Conservation (phyloP, 495 filamentous ascomycete species). For the Penicillium steckii region DNA sequence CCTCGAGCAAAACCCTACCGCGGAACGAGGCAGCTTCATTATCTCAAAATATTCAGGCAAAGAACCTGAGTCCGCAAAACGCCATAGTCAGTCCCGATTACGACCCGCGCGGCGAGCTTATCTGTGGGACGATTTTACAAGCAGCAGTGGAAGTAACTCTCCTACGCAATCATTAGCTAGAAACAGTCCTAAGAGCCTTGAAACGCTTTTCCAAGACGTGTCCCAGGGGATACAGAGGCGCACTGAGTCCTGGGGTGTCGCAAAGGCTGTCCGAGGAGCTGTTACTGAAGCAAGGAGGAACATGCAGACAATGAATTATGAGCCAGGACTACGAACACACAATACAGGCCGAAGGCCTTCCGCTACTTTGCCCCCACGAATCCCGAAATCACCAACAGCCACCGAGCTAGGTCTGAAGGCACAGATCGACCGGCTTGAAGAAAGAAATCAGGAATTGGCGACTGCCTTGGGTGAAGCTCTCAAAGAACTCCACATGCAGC, state of each 20-base stretch:
- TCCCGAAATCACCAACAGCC: conserved; percentile 6
- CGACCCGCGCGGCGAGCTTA: conserved; percentile 30
- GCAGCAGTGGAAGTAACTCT: conserved; percentile 29
- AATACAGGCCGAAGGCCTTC: conserved; percentile 3
- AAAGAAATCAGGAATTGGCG: conserved; percentile 71
- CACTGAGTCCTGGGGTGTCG: conserved; percentile 84
- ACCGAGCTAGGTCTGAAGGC: conserved; percentile 25
- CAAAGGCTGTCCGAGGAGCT: conserved; percentile 86
- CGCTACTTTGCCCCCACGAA: not conserved
- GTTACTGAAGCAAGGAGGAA: conserved; percentile 78
- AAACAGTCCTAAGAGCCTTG: conserved; percentile 63
- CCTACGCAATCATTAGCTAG: conserved; percentile 52
- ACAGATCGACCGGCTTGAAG: conserved; percentile 54
- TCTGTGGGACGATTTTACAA: conserved; percentile 34
- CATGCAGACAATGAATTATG: conserved; percentile 61
- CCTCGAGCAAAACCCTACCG: conserved; percentile 71
- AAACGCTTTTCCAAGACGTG: conserved; percentile 79
- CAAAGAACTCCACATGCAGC: conserved; percentile 56
- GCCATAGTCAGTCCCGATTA: conserved; percentile 28
- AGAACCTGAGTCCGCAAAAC: conserved; percentile 45
- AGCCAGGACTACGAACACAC: conserved; percentile 27
- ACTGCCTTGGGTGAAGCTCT: conserved; percentile 70
- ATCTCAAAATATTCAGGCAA: conserved; percentile 82
- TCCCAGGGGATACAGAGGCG: conserved; percentile 79
- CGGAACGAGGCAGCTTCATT: conserved; percentile 67